Evolutionary conservation across 257 asterid genomes (phyloP).

Genomic region (Ocimum tenuiflorum): DNA sequence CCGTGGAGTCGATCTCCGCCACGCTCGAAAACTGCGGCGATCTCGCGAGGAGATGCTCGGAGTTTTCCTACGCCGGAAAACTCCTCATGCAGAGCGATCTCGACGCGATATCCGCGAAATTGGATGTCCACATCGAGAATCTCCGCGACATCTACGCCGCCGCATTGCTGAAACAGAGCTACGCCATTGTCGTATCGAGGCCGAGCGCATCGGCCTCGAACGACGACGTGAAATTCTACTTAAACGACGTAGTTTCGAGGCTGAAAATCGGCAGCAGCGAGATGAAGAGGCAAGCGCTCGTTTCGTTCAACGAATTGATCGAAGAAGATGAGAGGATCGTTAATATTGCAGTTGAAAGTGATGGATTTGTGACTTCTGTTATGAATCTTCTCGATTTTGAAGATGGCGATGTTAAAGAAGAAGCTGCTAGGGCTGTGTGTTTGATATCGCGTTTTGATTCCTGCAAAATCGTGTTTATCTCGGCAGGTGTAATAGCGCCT

Average conservation of each 20-base stretch:
- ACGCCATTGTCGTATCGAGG: constrained; percentile 64
- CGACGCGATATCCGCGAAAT: constrained; percentile 44
- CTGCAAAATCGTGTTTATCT: constrained; percentile 33
- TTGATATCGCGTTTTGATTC: constrained; percentile 42
- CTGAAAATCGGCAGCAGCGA: constrained; percentile 55
- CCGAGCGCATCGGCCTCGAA: constrained; percentile 62
- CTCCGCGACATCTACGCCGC: constrained; percentile 53
- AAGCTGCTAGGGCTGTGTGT: constrained; percentile 48
- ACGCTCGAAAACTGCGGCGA: constrained; percentile 43
- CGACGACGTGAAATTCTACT: constrained; percentile 64
- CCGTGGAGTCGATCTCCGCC: constrained; percentile 47
- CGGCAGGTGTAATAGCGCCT: constrained; percentile 56
- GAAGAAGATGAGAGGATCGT: constrained; percentile 59
- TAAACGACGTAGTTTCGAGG: constrained; percentile 60
- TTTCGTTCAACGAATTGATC: constrained; percentile 48
- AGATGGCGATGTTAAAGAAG: constrained; percentile 54
- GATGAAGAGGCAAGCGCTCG: constrained; percentile 72
- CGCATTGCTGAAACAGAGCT: constrained; percentile 57
- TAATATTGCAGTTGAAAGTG: constrained; percentile 48
- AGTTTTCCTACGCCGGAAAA: constrained; percentile 62
- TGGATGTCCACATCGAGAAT: constrained; percentile 41
- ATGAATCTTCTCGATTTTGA: constrained; percentile 60
- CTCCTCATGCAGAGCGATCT: constrained; percentile 90
- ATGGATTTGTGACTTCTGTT: constrained; percentile 34
- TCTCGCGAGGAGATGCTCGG: constrained; percentile 47